Evolutionary conservation across 2,329 filamentous ascomycete genomes (phyloP).

Genomic region (Paracamarosporium sp.): DNA sequence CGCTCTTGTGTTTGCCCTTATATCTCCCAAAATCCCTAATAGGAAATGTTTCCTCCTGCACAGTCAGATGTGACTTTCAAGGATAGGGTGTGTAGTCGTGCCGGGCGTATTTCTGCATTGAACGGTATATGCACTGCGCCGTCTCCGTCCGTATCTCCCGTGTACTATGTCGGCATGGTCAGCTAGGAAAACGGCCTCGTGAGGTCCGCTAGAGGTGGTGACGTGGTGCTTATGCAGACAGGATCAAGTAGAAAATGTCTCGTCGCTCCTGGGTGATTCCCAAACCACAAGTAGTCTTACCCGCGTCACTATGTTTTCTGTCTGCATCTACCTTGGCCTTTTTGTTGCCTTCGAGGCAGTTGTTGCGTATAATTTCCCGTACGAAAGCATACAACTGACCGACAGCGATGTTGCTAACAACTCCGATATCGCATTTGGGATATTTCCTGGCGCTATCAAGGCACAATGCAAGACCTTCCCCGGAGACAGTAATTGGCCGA

Average conservation of each 20-base stretch:
- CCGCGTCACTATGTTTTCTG: slow-evolving; percentile 11
- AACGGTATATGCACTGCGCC: neutral
- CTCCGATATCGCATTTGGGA: slow-evolving; percentile 30
- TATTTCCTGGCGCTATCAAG: slow-evolving; percentile 5
- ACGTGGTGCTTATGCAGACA: neutral
- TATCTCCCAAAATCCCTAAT: neutral
- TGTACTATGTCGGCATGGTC: neutral
- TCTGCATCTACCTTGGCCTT: neutral
- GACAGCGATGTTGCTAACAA: slow-evolving; percentile 28
- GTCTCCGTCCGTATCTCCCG: neutral
- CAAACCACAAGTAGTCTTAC: too few species aligned
- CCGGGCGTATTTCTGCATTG: neutral
- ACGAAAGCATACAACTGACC: slow-evolving; percentile 27
- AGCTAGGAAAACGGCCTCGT: neutral
- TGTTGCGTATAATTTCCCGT: slow-evolving; percentile 30
- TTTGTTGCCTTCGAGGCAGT: slow-evolving; percentile 1
- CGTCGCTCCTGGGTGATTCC: neutral
- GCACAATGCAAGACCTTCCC: slow-evolving; percentile 33
- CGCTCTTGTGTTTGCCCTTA: neutral
- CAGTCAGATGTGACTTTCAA: neutral
- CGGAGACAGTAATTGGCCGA: slow-evolving; percentile 33
- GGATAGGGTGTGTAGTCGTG: neutral
- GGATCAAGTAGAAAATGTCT: neutral
- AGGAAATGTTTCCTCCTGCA: too few species aligned
- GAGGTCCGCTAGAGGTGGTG: neutral